Conservation (phyloP, 1,139 yeast genomes). For the Blastobotrys niveus region DNA sequence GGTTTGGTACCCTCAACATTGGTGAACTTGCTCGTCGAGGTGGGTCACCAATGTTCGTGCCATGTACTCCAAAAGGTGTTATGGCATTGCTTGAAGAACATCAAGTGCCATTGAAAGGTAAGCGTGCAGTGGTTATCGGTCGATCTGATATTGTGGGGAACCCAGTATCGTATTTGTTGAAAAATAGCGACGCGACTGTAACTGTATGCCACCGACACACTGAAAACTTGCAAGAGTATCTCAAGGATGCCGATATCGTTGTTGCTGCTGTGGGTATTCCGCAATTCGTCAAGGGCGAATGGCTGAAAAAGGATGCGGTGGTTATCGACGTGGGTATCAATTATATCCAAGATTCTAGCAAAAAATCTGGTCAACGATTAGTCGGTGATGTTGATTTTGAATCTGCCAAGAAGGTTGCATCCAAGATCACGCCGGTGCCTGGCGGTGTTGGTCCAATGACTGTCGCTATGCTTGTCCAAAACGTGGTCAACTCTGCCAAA, state of each 20-base stretch:
- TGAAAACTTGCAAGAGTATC: constrained; percentile 51
- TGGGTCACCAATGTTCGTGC: constrained; percentile 79
- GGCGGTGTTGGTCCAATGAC: constrained; percentile 99
- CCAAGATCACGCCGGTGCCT: constrained; percentile 90
- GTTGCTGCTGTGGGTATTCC: constrained; percentile 90
- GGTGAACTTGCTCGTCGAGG: constrained; percentile 90
- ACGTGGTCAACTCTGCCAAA: constrained; percentile 79
- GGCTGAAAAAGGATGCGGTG: constrained; percentile 79
- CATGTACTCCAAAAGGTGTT: constrained; percentile 96
- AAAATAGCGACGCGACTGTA: constrained; percentile 77
- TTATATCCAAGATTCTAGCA: constrained; percentile 68
- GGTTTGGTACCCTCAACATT: constrained; percentile 83
- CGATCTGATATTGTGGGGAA: constrained; percentile 95
- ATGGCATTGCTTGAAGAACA: constrained; percentile 66
- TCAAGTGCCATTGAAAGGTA: constrained; percentile 61
- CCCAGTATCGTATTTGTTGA: constrained; percentile 80
- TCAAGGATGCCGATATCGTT: constrained; percentile 78
- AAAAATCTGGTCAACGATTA: constrained; percentile 76
- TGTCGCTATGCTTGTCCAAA: constrained; percentile 88
- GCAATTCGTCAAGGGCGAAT: constrained; percentile 74
- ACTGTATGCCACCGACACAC: constrained; percentile 82
- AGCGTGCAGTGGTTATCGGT: constrained; percentile 90
- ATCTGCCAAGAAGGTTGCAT: constrained; percentile 59
- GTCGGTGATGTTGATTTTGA: constrained; percentile 93
- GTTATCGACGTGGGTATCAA: constrained; percentile 97